These are phyloP conservation scores for Casaregolazyma suthepensis DNA, from an alignment of 1,139 yeast genomes.

Conservation along the genomic window DNA sequence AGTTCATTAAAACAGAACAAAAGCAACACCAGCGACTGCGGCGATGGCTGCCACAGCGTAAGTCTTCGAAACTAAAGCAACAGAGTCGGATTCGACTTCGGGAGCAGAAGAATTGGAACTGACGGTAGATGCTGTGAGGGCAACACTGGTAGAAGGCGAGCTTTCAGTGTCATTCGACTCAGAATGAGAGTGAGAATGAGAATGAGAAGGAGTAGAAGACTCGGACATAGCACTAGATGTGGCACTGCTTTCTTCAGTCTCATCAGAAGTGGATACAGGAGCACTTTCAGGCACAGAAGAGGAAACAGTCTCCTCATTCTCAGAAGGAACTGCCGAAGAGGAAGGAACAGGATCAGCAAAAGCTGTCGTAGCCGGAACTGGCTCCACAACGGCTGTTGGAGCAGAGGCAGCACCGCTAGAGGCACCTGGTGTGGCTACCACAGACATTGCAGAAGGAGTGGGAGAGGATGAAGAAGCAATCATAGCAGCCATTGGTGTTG, in stretches of 20 bases:
- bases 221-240: not conserved
- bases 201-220: no score
- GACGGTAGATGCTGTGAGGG: not conserved
- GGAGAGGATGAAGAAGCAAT: slow-evolving; percentile 2
- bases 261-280: no score
- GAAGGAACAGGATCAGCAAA: not conserved
- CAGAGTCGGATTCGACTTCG: not conserved
- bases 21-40: not conserved
- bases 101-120: not conserved
- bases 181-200: no score
- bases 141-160: not conserved
- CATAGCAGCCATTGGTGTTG: not conserved
- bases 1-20: not conserved
- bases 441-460: slow-evolving; percentile 1
- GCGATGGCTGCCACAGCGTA: slow-evolving; percentile 7
- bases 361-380: not conserved
- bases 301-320: no score
- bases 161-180: not conserved
- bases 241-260: not conserved
- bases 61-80: slow-evolving; percentile 2
- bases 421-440: not conserved
- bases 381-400: not conserved
- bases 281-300: no score
- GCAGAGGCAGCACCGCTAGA: not conserved
- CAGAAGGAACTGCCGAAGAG: not conserved